Conservation (phyloP, 2,329 filamentous ascomycete genomes). For the Byssochlamys sp. region DNA sequence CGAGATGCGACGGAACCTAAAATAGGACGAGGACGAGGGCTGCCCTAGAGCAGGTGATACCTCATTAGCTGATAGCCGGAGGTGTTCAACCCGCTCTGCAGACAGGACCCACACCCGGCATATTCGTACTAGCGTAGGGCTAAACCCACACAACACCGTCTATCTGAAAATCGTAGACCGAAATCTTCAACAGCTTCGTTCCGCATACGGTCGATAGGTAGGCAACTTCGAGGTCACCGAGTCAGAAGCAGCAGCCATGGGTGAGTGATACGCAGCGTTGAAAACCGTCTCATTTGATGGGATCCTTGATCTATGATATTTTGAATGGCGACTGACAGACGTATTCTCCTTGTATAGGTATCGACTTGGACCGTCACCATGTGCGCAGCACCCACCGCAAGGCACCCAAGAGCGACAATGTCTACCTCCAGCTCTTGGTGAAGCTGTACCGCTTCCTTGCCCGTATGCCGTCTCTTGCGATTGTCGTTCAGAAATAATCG, state of each 20-base stretch:
- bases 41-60: constrained; percentile 4
- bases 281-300: neutral
- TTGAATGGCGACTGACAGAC: neutral
- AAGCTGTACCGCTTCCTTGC: constrained; percentile 97
- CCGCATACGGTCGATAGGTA: constrained; percentile 32
- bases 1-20: neutral
- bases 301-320: neutral
- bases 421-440: constrained; percentile 92
- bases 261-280: constrained; percentile 15
- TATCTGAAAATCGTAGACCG: constrained; percentile 31
- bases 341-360: constrained; percentile 30
- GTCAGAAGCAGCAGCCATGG: constrained; percentile 35
- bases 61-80: neutral
- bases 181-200: constrained; percentile 28
- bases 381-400: constrained; percentile 67
- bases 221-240: constrained; percentile 31
- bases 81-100: neutral
- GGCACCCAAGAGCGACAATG: constrained; percentile 96
- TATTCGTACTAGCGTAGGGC: constrained; percentile 32
- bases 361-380: constrained; percentile 54
- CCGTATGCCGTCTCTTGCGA: constrained; percentile 47
- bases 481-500: constrained; percentile 5
- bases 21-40: neutral
- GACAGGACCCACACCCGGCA: constrained; percentile 9
- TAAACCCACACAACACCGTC: constrained; percentile 35